Conservation (phyloP, 2,329 filamentous ascomycete species). For the Capronia epimyces region DNA sequence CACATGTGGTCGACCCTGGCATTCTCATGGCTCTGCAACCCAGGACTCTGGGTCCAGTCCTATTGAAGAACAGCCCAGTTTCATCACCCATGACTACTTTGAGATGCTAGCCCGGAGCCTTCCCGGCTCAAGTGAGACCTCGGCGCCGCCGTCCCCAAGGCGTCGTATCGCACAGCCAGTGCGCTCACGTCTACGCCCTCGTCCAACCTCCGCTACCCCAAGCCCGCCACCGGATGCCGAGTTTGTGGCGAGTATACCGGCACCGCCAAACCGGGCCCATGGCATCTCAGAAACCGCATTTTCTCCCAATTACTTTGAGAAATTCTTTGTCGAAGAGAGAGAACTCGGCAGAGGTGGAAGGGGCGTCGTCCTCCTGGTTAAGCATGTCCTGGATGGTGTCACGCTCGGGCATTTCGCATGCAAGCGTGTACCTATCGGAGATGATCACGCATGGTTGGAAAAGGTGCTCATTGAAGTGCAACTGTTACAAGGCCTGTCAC, state of each 20-base stretch:
- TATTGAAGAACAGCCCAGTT: constrained; percentile 51
- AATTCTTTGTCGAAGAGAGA: constrained; percentile 84
- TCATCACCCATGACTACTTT: constrained; percentile 90
- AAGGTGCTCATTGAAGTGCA: constrained; percentile 93
- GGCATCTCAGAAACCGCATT: constrained; percentile 84
- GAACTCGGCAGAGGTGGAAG: constrained; percentile 87
- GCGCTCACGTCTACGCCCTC: constrained; percentile 35
- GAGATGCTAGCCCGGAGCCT: constrained; percentile 71
- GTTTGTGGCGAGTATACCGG: constrained; percentile 44
- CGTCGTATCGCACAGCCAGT: constrained; percentile 44
- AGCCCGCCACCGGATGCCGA: constrained; percentile 47
- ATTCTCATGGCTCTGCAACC: constrained; percentile 36
- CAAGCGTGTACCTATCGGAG: constrained; percentile 90
- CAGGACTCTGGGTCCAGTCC: constrained; percentile 33
- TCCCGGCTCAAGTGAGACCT: constrained; percentile 46
- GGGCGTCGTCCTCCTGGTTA: constrained; percentile 88
- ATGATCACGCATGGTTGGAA: constrained; percentile 91
- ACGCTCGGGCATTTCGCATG: constrained; percentile 87
- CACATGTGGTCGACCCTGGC: constrained; percentile 74
- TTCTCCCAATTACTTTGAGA: constrained; percentile 84
- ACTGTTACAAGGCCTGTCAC: constrained; percentile 81
- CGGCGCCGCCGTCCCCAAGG: constrained; percentile 47
- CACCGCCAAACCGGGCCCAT: constrained; percentile 42
- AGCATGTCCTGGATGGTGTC: constrained; percentile 85
- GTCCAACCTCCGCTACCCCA: constrained; percentile 23